Percentiles rank a stretch among this genome's conserved stretches.
Conservation (phyloP, 2,329 filamentous ascomycete genomes). For the Albophoma yamanashiensis region DNA sequence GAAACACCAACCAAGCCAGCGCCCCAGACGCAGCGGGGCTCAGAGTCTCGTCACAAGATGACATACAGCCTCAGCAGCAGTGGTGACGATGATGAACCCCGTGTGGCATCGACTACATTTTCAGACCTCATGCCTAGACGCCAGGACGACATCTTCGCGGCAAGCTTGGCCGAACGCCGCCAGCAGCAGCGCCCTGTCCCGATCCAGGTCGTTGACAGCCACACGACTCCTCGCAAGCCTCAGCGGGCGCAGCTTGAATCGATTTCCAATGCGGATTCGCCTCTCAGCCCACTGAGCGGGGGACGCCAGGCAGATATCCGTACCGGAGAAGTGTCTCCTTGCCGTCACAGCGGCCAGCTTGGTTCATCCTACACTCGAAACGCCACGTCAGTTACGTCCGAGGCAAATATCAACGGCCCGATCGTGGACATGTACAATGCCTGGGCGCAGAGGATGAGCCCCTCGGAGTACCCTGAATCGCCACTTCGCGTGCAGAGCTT, state of each 20-base stretch:
- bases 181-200: conserved; percentile 14
- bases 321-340: not conserved
- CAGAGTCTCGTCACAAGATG: not conserved
- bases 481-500: conserved; percentile 5
- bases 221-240: conserved; percentile 1
- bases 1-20: conserved; percentile 11
- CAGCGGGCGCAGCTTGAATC: conserved; percentile 9
- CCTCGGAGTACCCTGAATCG: conserved; percentile 8
- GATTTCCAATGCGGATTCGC: conserved; percentile 14
- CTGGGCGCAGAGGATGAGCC: conserved; percentile 9
- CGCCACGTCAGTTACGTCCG: not conserved
- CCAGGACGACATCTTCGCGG: conserved; percentile 6
- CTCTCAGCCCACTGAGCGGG: conserved; percentile 9
- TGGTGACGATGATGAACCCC: not conserved
- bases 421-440: conserved; percentile 11
- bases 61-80: conserved; percentile 3
- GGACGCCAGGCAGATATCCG: not conserved
- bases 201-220: conserved; percentile 11
- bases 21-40: conserved; percentile 7
- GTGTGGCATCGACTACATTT: conserved; percentile 13
- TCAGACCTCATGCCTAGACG: conserved; percentile 19
- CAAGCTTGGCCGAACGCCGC: conserved; percentile 19
- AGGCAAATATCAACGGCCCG: conserved; percentile 6
- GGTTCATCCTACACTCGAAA: not conserved
- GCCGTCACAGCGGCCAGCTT: not conserved